These are phyloP conservation scores for Plectranthus barbatus DNA, from an alignment of 257 asterid genomes.

Conservation along the genomic window DNA sequence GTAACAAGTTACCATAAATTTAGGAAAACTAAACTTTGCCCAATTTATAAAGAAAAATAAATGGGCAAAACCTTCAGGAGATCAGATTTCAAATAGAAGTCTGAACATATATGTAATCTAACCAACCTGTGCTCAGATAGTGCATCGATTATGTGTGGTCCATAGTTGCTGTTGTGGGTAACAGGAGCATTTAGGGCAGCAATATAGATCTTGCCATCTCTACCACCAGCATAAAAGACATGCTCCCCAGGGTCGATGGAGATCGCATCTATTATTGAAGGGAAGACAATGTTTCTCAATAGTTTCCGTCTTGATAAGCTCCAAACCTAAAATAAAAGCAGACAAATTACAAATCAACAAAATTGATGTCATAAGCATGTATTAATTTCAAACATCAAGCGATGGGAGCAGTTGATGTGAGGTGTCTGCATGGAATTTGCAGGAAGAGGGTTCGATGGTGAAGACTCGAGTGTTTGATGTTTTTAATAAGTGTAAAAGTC, in stretches of 20 bases:
- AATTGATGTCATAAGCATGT: not conserved
- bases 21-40: not conserved
- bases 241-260: conserved; percentile 78
- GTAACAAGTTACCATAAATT: not conserved
- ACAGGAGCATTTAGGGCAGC: conserved; percentile 59
- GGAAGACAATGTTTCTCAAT: conserved; percentile 63
- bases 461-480: too few relatives aligned
- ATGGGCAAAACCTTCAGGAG: not conserved
- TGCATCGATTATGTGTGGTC: conserved; percentile 55
- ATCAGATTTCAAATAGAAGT: conserved; percentile 5
- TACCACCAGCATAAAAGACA: conserved; percentile 87
- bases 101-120: not conserved
- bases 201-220: conserved; percentile 87
- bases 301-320: conserved; percentile 65
- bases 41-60: too few relatives aligned
- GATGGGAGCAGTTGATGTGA: too few relatives aligned
- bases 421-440: too few relatives aligned
- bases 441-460: too few relatives aligned
- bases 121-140: conserved; percentile 72
- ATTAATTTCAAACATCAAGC: too few relatives aligned
- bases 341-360: not conserved
- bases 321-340: conserved; percentile 54
- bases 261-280: conserved; percentile 67
- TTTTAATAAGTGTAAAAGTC: too few relatives aligned
- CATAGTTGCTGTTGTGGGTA: conserved; percentile 42